Percentiles rank a stretch among this genome's conserved stretches.
Evolutionary conservation across 1,139 yeast species (phyloP).

Genomic region (Sugiyamaella xylanicola): DNA sequence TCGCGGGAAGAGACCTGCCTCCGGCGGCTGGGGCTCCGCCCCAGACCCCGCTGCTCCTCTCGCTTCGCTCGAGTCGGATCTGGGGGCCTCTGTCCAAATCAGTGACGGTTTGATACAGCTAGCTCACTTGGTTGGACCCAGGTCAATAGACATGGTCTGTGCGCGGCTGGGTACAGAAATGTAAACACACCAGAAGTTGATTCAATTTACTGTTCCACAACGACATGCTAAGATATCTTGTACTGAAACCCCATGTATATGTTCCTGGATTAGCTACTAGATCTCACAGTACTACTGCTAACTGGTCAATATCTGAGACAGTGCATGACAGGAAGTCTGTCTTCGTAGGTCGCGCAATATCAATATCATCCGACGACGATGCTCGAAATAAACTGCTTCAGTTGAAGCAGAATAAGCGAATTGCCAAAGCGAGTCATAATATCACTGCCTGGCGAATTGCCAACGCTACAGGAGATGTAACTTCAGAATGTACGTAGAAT

Average conservation of each 20-base stretch:
- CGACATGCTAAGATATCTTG: slow-evolving; percentile 6
- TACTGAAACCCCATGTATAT: not conserved
- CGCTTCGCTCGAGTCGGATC: too few relatives aligned
- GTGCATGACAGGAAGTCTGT: slow-evolving; percentile 80
- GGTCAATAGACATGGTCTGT: too few relatives aligned
- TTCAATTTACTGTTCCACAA: too few relatives aligned
- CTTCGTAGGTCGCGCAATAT: slow-evolving; percentile 72
- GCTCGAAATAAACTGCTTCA: slow-evolving; percentile 55
- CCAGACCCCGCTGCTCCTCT: too few relatives aligned
- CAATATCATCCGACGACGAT: slow-evolving; percentile 60
- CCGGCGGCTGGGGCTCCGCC: not conserved
- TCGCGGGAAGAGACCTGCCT: too few relatives aligned
- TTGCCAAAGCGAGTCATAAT: slow-evolving; percentile 67
- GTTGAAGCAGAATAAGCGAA: slow-evolving; percentile 57
- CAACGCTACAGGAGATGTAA: slow-evolving; percentile 46
- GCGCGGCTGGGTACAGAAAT: too few relatives aligned
- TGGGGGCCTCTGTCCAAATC: too few relatives aligned
- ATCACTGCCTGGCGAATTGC: slow-evolving; percentile 81
- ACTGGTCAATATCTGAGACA: slow-evolving; percentile 72
- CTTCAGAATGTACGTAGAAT: slow-evolving; percentile 25
- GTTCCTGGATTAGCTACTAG: not conserved
- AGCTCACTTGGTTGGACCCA: too few relatives aligned
- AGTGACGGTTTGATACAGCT: too few relatives aligned
- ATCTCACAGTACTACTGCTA: not conserved
- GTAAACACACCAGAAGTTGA: too few relatives aligned